Evolutionary conservation across 805 yeast species (phyloP), one percentile per base, ranked within the genome.

Genomic region (Sungouiella blattae): DNA sequence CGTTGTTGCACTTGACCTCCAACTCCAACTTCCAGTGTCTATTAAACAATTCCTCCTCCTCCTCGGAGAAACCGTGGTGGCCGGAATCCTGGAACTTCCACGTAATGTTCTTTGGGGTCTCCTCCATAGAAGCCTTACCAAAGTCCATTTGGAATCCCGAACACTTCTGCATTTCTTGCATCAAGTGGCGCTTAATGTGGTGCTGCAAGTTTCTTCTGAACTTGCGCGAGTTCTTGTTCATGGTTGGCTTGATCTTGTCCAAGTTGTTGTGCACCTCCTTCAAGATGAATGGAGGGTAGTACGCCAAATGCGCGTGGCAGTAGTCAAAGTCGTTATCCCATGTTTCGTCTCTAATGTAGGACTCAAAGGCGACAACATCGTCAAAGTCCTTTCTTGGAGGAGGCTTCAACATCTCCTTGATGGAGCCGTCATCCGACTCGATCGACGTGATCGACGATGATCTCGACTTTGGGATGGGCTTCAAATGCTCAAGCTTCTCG

Each of bases 281-380:
- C 56, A 81, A 46, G 31, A 83, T 75, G 54, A 83, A 83, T 33
- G 91, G 91, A 14, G 93, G 93, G 51, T 77, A 69, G 59, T 83
- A 83, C 33, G 67, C 68, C 41, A 83, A 64, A 43, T 75, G 80
- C 24, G 85, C 84, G 52, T 81, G 83, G 46, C 80, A 63, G 49
- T 78, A 73, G 53, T 78, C 85, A 47, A 74, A 79, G 40, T 83
- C 89, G 43, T 82, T 79, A 57, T 83, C 89, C 73, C 85, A 81
- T 3, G 83, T 76, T 52, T 82, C 89, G 53, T 80, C 85, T 51
- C 78, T 71, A 40, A 83, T 64, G 56, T 67, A 83, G 17, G 70
- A 67, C 52, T 80, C 87, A 52, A 83, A 83, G 12, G 76, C 69
- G 13, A 66, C 67, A 41, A 83, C 60, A 34, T 75, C 81, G 30